These are phyloP conservation scores for Phoenix dactylifera DNA, from an alignment of 176 grass and related monocot species.

Conservation along the genomic window DNA sequence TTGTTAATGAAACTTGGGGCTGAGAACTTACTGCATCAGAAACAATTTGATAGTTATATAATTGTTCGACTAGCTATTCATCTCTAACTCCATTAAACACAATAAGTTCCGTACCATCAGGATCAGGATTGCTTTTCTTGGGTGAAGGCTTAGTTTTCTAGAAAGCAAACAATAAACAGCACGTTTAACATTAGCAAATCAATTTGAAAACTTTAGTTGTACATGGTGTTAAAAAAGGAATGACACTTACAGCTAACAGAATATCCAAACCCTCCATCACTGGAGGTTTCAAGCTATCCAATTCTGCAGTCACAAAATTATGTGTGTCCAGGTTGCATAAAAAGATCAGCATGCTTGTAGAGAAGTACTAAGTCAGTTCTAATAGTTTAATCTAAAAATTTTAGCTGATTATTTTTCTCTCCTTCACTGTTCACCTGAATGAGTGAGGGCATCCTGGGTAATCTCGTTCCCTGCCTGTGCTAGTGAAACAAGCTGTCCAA, in stretches of 20 bases:
- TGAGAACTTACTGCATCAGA: slow-evolving; percentile 42
- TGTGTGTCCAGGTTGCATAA: background rate
- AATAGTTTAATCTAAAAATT: too few species aligned
- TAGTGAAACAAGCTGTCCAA: slow-evolving; percentile 71
- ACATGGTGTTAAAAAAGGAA: background rate
- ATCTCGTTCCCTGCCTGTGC: slow-evolving; percentile 80
- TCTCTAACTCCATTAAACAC: slow-evolving; percentile 4
- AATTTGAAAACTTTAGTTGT: background rate
- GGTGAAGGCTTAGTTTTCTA: slow-evolving; percentile 75
- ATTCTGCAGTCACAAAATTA: slow-evolving; percentile 38
- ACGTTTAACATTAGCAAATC: slow-evolving; percentile 11
- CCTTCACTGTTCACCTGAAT: slow-evolving; percentile 37
- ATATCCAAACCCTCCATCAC: slow-evolving; percentile 83
- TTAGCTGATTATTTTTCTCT: background rate
- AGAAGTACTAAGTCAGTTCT: too few species aligned
- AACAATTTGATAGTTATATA: background rate
- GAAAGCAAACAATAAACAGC: slow-evolving; percentile 9
- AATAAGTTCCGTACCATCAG: slow-evolving; percentile 45
- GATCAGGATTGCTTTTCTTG: slow-evolving; percentile 57
- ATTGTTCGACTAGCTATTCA: slow-evolving; percentile 1
- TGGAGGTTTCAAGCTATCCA: slow-evolving; percentile 61
- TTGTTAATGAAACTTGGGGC: slow-evolving; percentile 31
- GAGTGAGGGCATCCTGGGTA: slow-evolving; percentile 44
- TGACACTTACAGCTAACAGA: slow-evolving; percentile 48
- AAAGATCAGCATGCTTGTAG: background rate